Percentiles rank a stretch among this genome's conserved stretches.
Conservation (phyloP, 2,329 filamentous ascomycete species). For the Fusarium tjaetaba region DNA sequence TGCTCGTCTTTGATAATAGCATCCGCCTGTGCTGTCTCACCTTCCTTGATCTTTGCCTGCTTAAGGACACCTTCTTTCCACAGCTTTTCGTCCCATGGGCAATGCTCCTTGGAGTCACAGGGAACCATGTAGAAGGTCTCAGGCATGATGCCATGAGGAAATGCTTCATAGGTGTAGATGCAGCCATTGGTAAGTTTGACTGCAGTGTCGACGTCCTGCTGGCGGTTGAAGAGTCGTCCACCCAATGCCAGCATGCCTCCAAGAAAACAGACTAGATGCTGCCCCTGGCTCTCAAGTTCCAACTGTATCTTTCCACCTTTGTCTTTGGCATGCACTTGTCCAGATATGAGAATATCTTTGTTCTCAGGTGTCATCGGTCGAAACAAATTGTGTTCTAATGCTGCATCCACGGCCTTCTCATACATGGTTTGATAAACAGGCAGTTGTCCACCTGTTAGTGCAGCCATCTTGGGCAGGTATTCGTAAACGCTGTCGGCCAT, state of each 20-base stretch:
- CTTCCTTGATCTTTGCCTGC: constrained; percentile 38
- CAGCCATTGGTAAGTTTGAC: constrained; percentile 61
- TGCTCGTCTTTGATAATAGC: constrained; percentile 42
- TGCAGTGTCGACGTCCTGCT: constrained; percentile 56
- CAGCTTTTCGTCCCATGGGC: constrained; percentile 48
- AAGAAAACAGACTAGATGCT: constrained; percentile 62
- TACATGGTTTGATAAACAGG: constrained; percentile 67
- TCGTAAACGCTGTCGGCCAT: constrained; percentile 72
- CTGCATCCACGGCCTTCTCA: constrained; percentile 63
- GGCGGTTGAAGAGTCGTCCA: constrained; percentile 54
- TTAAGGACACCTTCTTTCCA: constrained; percentile 50
- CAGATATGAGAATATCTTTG: constrained; percentile 66
- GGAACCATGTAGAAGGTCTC: constrained; percentile 57
- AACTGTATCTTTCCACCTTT: constrained; percentile 47
- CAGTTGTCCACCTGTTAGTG: constrained; percentile 65
- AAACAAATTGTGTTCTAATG: constrained; percentile 68
- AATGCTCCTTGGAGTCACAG: constrained; percentile 50
- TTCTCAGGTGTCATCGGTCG: constrained; percentile 67
- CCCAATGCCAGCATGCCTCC: constrained; percentile 63
- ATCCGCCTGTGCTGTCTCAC: constrained; percentile 35
- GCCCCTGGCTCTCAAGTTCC: constrained; percentile 48
- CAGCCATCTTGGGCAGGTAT: constrained; percentile 91
- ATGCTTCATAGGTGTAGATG: constrained; percentile 60
- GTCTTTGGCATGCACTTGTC: constrained; percentile 42
- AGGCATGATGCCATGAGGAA: constrained; percentile 62